These are phyloP conservation scores for Globisporangium cederbergense DNA, from an alignment of 352 stramenopile genomes.

Conservation along the genomic window DNA sequence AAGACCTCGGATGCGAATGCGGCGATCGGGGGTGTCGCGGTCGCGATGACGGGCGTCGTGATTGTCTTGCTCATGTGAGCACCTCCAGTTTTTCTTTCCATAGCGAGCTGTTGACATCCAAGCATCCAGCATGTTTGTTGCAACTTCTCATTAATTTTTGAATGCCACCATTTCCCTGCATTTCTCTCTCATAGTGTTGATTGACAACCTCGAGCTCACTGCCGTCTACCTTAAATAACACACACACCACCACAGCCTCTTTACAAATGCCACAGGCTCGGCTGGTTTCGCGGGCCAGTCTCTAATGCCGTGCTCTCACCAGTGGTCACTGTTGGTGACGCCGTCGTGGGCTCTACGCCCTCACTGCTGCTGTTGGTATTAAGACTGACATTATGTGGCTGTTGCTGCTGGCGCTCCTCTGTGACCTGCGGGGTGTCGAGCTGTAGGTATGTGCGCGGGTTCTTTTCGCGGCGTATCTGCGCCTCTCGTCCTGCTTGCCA, in stretches of 20 bases:
- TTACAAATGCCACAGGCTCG: not conserved
- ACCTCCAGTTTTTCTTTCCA: not conserved
- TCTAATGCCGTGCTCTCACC: not conserved
- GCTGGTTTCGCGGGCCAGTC: not conserved
- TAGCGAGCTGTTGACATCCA: not conserved
- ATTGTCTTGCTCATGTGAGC: conserved; percentile 7
- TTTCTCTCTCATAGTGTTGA: not conserved
- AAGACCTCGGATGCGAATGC: not conserved
- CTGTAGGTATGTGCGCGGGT: conserved; percentile 33
- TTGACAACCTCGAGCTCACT: not conserved
- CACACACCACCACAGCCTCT: not conserved
- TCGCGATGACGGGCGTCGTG: conserved; percentile 3
- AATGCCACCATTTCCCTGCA: too few relatives aligned
- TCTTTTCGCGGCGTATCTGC: conserved; percentile 60
- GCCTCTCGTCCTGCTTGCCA: conserved; percentile 53
- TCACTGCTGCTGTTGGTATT: not conserved
- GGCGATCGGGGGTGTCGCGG: not conserved
- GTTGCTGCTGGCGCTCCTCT: conserved; percentile 12
- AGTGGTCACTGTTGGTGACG: not conserved
- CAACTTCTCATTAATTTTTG: not conserved
- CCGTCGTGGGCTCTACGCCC: not conserved
- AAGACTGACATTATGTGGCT: not conserved
- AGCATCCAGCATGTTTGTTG: not conserved
- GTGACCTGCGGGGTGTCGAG: conserved; percentile 27
- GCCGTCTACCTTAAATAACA: not conserved